Base-by-base conservation (phyloP, 805 yeast species). In the Monosporozyma servazzii region DNA sequence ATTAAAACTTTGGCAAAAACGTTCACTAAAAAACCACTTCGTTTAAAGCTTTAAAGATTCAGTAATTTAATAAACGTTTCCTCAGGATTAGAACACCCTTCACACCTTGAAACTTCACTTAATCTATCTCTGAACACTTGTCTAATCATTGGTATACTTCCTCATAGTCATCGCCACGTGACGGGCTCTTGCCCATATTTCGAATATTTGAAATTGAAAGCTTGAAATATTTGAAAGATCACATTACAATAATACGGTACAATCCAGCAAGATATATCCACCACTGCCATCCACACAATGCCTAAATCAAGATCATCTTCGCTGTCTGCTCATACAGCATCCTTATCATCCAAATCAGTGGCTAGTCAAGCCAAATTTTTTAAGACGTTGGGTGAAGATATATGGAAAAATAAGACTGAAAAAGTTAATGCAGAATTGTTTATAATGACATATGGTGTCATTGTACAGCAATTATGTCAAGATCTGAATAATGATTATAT, bases 371-470 rank as follows among this genome's bases (percentile, higher is more conserved):
- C 58, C 1, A 58, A 57, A 50, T 58, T 65, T 11, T 53, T 66
- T 10, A 66, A 62, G 54, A 68, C 73, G 17, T 72, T 80, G 18
- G 91, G 95, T 31, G 98, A 91, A 53, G 97, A 90, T 52, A 80
- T 89, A 47, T 91, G 97, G 96, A 88, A 87, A 69, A 84, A 80
- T 63, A 79, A 79, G 58, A 86, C 85, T 42, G 96, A 88, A 59
- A 91, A 91, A 68, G 82, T 91, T 53, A 93, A 90, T 65, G 84
- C 96, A 2, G 99, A 93, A 69, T 75, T 93, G 49, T 88, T 93
- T 69, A 88, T 96, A n/a, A 72, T 93, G 53, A 91, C 96, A 1
- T 93, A 93, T 61, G 99, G 99, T 9, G 83, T 96, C 2, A 80
- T 93, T 47, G 98, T 93, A 47, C 80, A 95, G 13, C 97, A 91